Percentiles rank a stretch among this genome's conserved stretches.
phyloP scores from a whole-genome alignment of 2,329 filamentous ascomycete genomes.

The Coniochaeta sp. region DNA sequence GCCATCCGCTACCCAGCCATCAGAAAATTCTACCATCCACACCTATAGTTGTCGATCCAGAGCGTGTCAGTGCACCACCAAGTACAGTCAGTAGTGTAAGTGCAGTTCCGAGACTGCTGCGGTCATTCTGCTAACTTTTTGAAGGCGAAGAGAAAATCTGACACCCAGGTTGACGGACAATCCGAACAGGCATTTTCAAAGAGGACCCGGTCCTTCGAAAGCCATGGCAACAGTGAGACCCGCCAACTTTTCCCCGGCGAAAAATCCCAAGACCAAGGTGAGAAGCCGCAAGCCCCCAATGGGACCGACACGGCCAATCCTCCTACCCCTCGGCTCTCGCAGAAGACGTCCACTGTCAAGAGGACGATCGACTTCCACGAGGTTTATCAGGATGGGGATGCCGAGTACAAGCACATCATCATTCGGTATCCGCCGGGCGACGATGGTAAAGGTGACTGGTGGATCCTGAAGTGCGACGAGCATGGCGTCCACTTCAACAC shows the following conservation, averaged over 20 bases:
- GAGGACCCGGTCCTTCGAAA: background rate
- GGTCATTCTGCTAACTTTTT: background rate
- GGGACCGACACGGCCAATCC: background rate
- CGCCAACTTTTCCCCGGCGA: background rate
- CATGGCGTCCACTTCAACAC: conserved; percentile 27
- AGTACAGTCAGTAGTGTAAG: background rate
- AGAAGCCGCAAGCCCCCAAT: background rate
- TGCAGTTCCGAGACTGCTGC: background rate
- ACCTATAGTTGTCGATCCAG: background rate
- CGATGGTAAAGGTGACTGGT: conserved; percentile 17
- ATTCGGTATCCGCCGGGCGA: conserved; percentile 19
- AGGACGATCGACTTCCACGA: conserved; percentile 25
- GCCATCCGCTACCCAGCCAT: background rate
- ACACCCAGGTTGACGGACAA: background rate
- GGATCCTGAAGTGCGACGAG: conserved; percentile 30
- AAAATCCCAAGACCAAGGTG: background rate
- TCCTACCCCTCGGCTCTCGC: background rate
- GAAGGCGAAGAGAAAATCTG: background rate
- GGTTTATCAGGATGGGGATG: conserved; percentile 23
- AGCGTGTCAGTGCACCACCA: background rate
- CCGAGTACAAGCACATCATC: conserved; percentile 24
- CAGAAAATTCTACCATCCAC: background rate
- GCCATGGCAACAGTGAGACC: background rate
- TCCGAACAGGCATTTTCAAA: background rate
- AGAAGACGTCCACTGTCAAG: background rate